Percentiles rank a stretch among this genome's conserved stretches.
phyloP scores from a whole-genome alignment of 768 basidiomycete species.

The Fomitopsis serialis region DNA sequence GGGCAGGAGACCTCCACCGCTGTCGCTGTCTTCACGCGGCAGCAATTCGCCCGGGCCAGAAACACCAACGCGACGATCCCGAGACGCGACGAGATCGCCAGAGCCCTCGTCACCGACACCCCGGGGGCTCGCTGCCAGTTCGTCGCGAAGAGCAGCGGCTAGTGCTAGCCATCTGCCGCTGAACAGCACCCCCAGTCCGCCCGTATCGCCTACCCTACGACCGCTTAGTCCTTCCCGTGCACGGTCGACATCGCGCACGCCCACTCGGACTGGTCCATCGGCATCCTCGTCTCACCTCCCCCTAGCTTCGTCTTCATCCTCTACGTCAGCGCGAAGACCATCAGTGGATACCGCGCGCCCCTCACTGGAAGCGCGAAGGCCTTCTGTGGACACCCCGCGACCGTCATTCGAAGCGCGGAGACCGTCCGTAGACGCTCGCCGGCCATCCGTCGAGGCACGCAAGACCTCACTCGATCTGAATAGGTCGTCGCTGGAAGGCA shows the following conservation, averaged over 20 bases:
- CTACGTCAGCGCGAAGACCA: conserved; percentile 27
- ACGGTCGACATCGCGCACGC: conserved; percentile 37
- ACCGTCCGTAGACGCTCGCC: conserved; percentile 20
- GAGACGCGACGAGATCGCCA: conserved; percentile 17
- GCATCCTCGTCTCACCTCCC: conserved; percentile 48
- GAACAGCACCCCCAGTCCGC: conserved; percentile 29
- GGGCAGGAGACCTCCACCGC: conserved; percentile 14
- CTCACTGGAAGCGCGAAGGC: conserved; percentile 21
- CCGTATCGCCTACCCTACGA: conserved; percentile 35
- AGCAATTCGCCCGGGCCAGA: conserved; percentile 15
- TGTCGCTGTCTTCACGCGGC: conserved; percentile 13
- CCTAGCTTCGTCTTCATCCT: conserved; percentile 27
- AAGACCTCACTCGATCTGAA: conserved; percentile 26
- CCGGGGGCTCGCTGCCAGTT: conserved; percentile 29
- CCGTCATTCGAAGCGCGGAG: conserved; percentile 24
- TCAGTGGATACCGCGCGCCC: conserved; percentile 22
- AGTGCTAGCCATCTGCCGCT: conserved; percentile 39
- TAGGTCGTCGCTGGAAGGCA: conserved; percentile 26
- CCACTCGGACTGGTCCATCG: conserved; percentile 40
- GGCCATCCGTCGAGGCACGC: conserved; percentile 35
- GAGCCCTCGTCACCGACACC: conserved; percentile 45
- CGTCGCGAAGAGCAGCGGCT: conserved; percentile 31
- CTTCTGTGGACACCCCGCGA: conserved; percentile 34
- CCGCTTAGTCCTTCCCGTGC: conserved; percentile 37
- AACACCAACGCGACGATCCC: conserved; percentile 30